Conservation (phyloP, 2,329 filamentous ascomycete species). For the Leptoxyphium fumago region DNA sequence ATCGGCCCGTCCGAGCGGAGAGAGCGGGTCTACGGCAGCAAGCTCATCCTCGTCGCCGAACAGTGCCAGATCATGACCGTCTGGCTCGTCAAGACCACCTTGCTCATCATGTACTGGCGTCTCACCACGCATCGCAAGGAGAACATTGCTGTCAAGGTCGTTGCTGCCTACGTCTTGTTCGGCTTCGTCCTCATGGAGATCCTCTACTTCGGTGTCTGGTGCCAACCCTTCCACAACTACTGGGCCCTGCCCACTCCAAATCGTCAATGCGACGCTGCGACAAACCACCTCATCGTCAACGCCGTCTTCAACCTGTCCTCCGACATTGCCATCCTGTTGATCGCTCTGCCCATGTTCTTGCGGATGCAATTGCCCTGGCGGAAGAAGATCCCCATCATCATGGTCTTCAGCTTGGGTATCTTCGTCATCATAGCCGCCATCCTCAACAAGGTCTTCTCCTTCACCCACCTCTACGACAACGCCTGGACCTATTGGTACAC, state of each 20-base stretch:
- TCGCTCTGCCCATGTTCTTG: slow-evolving; percentile 32
- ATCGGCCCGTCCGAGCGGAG: slow-evolving; percentile 16
- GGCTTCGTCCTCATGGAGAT: slow-evolving; percentile 25
- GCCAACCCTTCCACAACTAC: slow-evolving; percentile 23
- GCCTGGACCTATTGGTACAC: slow-evolving; percentile 48
- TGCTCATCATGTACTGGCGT: slow-evolving; percentile 24
- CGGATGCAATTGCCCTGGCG: slow-evolving; percentile 27
- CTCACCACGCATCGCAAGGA: slow-evolving; percentile 22
- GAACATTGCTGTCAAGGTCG: slow-evolving; percentile 20
- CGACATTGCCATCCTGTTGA: slow-evolving; percentile 29
- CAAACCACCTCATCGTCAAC: slow-evolving; percentile 24
- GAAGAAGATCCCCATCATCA: slow-evolving; percentile 39
- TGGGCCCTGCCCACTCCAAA: slow-evolving; percentile 20
- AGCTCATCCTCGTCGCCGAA: slow-evolving; percentile 25
- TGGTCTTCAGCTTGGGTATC: slow-evolving; percentile 42
- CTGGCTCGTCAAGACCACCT: slow-evolving; percentile 25
- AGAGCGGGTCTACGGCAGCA: slow-evolving; percentile 20
- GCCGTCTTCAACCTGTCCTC: slow-evolving; percentile 30
- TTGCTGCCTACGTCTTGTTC: slow-evolving; percentile 21
- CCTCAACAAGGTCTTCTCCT: slow-evolving; percentile 48
- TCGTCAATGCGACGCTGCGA: slow-evolving; percentile 27
- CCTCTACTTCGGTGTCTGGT: slow-evolving; percentile 27
- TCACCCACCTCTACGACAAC: slow-evolving; percentile 39
- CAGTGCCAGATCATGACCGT: slow-evolving; percentile 22
- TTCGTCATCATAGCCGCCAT: slow-evolving; percentile 43